phyloP scores from a whole-genome alignment of 1,284 basidiomycete species.

The Naganishia cerealis region DNA sequence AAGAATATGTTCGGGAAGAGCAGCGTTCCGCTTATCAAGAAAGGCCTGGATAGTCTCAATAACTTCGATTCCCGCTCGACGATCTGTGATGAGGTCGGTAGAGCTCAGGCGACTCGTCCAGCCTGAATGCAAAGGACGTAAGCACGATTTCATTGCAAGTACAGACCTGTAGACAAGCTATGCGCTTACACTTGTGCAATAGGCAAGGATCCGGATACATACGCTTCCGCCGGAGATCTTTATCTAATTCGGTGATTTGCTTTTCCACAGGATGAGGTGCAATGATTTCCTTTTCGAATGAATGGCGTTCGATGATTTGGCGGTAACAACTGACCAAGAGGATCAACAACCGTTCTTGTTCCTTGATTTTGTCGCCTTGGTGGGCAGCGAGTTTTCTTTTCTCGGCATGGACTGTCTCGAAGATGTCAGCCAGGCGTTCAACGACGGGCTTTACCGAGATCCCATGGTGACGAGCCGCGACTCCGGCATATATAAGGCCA shows the following conservation, averaged over 20 bases:
- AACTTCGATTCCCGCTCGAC: constrained; percentile 62
- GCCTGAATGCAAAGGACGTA: constrained; percentile 53
- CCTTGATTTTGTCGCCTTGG: constrained; percentile 38
- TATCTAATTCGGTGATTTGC: too few relatives aligned
- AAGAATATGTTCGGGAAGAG: constrained; percentile 59
- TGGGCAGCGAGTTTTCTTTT: constrained; percentile 38
- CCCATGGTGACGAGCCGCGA: constrained; percentile 65
- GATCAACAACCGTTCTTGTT: constrained; percentile 54
- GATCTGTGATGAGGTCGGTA: constrained; percentile 58
- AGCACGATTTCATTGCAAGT: background rate
- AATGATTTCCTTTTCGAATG: constrained; percentile 59
- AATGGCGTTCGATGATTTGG: constrained; percentile 62
- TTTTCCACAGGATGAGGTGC: constrained; percentile 58
- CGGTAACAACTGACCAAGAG: constrained; percentile 65
- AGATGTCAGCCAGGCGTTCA: constrained; percentile 69
- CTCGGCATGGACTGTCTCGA: constrained; percentile 64
- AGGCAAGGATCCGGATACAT: constrained; percentile 69
- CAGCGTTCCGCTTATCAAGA: constrained; percentile 62
- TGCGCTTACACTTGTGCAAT: constrained; percentile 62
- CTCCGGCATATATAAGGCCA: constrained; percentile 72
- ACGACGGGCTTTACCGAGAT: constrained; percentile 63
- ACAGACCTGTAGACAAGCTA: background rate
- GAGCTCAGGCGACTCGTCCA: constrained; percentile 66
- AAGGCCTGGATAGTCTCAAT: constrained; percentile 65
- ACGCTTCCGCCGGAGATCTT: constrained; percentile 30